These are phyloP conservation scores for Trypanosoma boissoni DNA, from an alignment of 208 protist species.

Conservation along the genomic window DNA sequence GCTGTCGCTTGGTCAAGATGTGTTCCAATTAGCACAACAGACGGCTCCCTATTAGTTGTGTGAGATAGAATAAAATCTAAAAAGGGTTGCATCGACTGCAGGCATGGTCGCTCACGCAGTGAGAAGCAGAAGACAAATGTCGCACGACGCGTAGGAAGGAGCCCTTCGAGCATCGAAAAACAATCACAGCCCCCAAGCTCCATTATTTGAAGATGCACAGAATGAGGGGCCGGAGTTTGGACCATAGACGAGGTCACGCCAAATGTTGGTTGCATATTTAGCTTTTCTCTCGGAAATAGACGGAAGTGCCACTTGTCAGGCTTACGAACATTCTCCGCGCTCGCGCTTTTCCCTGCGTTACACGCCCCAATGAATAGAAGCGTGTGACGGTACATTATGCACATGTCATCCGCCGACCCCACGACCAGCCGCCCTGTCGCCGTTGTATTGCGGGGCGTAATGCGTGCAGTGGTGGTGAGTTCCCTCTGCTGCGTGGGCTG, in stretches of 20 bases:
- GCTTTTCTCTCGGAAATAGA: conserved; percentile 32
- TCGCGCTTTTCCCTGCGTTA: conserved; percentile 52
- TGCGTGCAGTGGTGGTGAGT: background rate
- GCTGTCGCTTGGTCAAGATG: conserved; percentile 27
- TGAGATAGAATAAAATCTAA: conserved; percentile 75
- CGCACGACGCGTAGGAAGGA: conserved; percentile 59
- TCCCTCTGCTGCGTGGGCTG: background rate
- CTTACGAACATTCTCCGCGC: conserved; percentile 52
- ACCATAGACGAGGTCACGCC: conserved; percentile 19
- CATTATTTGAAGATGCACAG: conserved; percentile 44
- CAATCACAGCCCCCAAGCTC: conserved; percentile 65
- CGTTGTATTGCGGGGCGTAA: conserved; percentile 8
- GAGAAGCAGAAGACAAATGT: conserved; percentile 79
- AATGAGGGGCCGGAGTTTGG: conserved; percentile 8
- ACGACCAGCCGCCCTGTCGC: conserved; percentile 3
- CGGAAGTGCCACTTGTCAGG: conserved; percentile 44
- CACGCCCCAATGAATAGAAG: conserved; percentile 60
- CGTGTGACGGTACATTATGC: conserved; percentile 62
- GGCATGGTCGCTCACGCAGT: conserved; percentile 28
- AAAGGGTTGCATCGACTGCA: conserved; percentile 40
- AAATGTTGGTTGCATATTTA: conserved; percentile 23
- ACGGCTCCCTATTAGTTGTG: conserved; percentile 27
- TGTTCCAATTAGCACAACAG: conserved; percentile 37
- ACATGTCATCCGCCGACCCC: conserved; percentile 15
- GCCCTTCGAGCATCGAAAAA: conserved; percentile 61